A percentile compares a stretch with the other conserved stretches of the same genome.
phyloP scores from a whole-genome alignment of 371 early-diverging fungal genomes.

The Mortierella sp. region DNA sequence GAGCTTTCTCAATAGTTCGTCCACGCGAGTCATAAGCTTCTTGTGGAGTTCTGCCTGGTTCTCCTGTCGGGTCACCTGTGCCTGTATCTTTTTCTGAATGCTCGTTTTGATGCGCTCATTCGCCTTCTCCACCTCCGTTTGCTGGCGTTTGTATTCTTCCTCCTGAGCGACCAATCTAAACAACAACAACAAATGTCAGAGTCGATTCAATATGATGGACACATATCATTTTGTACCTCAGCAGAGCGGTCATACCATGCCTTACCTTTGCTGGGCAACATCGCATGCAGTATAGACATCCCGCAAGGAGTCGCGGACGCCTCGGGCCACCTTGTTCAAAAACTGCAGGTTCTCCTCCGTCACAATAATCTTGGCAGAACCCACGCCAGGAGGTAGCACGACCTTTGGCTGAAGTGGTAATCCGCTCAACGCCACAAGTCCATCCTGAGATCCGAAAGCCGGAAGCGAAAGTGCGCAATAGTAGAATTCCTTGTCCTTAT shows the following conservation, averaged over 20 bases:
- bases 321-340: slow-evolving; percentile 40
- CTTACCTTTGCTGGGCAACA: slow-evolving; percentile 43
- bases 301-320: slow-evolving; percentile 43
- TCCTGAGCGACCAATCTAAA: slow-evolving; percentile 32
- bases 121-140: slow-evolving; percentile 20
- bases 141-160: slow-evolving; percentile 34
- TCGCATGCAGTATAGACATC: slow-evolving; percentile 44
- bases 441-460: slow-evolving; percentile 24
- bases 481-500: slow-evolving; percentile 10
- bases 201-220: not conserved
- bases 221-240: too few relatives aligned
- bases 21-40: slow-evolving; percentile 40
- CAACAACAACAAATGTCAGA: not conserved
- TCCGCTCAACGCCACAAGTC: slow-evolving; percentile 27
- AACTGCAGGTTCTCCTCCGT: slow-evolving; percentile 46
- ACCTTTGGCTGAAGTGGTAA: slow-evolving; percentile 41
- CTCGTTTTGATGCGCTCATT: slow-evolving; percentile 6
- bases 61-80: slow-evolving; percentile 29
- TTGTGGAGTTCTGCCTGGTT: slow-evolving; percentile 20
- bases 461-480: slow-evolving; percentile 25
- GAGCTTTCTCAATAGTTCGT: slow-evolving; percentile 36
- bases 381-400: slow-evolving; percentile 38
- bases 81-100: slow-evolving; percentile 16
- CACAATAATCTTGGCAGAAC: slow-evolving; percentile 37
- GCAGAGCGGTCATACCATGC: too few relatives aligned